Evolutionary conservation across 2,329 filamentous ascomycete species (phyloP).

Genomic region (Diaporthe nobilis): DNA sequence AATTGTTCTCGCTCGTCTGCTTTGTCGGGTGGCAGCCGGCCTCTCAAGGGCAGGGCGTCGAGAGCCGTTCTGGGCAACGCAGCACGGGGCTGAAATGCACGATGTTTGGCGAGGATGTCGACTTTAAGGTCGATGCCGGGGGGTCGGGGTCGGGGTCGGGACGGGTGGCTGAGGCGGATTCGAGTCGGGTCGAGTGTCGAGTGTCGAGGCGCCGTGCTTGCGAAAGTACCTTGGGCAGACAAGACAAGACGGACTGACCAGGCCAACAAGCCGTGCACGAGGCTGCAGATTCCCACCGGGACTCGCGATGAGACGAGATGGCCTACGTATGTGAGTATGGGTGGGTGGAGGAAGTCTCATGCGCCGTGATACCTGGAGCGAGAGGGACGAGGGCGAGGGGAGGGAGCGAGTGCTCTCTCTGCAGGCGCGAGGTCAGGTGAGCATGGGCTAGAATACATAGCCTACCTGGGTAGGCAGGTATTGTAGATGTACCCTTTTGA

Average conservation of each 20-base stretch:
- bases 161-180: background rate
- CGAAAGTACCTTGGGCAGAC: background rate
- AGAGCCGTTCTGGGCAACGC: background rate
- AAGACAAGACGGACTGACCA: background rate
- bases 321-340: background rate
- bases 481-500: conserved; percentile 42
- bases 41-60: background rate
- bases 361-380: background rate
- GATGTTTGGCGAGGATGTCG: background rate
- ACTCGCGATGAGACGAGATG: conserved; percentile 7
- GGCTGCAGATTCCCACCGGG: background rate
- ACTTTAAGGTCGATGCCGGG: background rate
- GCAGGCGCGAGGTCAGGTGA: conserved; percentile 39
- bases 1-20: conserved; percentile 35
- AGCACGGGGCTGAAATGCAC: background rate
- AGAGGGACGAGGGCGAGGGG: background rate
- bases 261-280: background rate
- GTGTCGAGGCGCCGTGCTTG: background rate
- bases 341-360: background rate
- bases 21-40: background rate
- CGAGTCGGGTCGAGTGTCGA: background rate
- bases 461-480: conserved; percentile 29
- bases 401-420: background rate
- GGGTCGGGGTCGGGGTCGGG: background rate
- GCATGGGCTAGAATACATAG: background rate